Conservation (phyloP, 1,284 basidiomycete genomes). For the Jaminaea rosea region DNA sequence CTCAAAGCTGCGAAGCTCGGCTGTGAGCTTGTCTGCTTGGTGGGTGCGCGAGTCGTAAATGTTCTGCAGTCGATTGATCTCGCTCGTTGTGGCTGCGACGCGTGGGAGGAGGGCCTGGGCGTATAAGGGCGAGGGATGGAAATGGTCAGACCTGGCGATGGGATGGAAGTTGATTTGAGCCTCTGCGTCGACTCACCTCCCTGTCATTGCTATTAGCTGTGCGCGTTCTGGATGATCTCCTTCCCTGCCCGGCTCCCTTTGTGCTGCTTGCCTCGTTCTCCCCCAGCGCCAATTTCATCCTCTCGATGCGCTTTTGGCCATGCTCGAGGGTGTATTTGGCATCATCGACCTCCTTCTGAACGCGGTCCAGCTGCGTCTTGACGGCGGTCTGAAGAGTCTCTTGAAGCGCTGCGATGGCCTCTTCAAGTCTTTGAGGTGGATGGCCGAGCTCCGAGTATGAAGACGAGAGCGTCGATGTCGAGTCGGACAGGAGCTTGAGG, state of each 20-base stretch:
- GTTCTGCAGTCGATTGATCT: slow-evolving; percentile 16
- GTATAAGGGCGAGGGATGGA: not conserved
- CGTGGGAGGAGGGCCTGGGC: slow-evolving; percentile 18
- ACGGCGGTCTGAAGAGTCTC: slow-evolving; percentile 34
- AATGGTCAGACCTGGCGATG: not conserved
- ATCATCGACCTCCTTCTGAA: slow-evolving; percentile 25
- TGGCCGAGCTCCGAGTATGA: slow-evolving; percentile 36
- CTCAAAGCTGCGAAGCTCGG: slow-evolving; percentile 17
- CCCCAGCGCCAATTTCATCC: not conserved
- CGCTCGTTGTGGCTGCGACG: slow-evolving; percentile 12
- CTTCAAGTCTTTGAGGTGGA: slow-evolving; percentile 27
- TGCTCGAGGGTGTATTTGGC: slow-evolving; percentile 19
- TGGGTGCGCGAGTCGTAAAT: slow-evolving; percentile 15
- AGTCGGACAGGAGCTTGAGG: slow-evolving; percentile 26
- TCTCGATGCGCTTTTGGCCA: slow-evolving; percentile 7
- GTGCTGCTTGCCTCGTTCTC: not conserved
- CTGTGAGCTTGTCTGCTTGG: slow-evolving; percentile 15
- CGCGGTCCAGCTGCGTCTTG: slow-evolving; percentile 32
- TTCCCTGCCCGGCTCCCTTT: no score
- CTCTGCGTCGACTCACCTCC: slow-evolving; percentile 4
- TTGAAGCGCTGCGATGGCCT: slow-evolving; percentile 30
- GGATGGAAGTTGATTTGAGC: no score
- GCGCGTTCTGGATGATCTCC: no score
- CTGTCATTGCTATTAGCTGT: no score
- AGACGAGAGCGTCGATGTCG: slow-evolving; percentile 24